phyloP scores from a whole-genome alignment of 1,284 basidiomycete species.

The Puccinia horiana region DNA sequence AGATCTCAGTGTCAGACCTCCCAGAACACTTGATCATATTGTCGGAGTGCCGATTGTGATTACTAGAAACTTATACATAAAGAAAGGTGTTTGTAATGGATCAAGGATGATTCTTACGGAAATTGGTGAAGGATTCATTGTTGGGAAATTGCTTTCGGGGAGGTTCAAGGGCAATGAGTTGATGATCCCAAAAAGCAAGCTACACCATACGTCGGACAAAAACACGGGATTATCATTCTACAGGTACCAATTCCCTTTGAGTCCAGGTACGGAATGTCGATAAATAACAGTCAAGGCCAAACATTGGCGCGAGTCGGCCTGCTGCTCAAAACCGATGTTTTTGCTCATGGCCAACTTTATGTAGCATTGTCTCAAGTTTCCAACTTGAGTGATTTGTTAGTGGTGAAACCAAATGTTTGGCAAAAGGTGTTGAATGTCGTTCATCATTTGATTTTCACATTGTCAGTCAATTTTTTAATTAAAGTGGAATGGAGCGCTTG shows the following conservation, averaged over 20 bases:
- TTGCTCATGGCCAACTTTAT: constrained; percentile 27
- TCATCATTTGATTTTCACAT: too few species aligned
- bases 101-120: neutral
- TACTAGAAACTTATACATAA: neutral
- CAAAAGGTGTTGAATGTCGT: neutral
- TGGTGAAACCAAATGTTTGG: neutral
- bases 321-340: neutral
- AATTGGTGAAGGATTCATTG: neutral
- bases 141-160: neutral
- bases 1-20: neutral
- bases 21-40: neutral
- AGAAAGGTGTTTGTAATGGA: constrained; percentile 21
- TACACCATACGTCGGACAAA: neutral
- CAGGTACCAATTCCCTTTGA: neutral
- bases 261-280: neutral
- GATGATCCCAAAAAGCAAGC: neutral
- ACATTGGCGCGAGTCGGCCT: neutral
- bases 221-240: neutral
- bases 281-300: constrained; percentile 9
- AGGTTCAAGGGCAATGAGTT: neutral
- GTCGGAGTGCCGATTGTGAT: neutral
- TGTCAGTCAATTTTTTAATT: too few species aligned
- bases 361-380: constrained; percentile 5
- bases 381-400: neutral
- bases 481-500: too few species aligned